phyloP scores from a whole-genome alignment of 2,329 filamentous ascomycete genomes.

The Aspergillus sp. region DNA sequence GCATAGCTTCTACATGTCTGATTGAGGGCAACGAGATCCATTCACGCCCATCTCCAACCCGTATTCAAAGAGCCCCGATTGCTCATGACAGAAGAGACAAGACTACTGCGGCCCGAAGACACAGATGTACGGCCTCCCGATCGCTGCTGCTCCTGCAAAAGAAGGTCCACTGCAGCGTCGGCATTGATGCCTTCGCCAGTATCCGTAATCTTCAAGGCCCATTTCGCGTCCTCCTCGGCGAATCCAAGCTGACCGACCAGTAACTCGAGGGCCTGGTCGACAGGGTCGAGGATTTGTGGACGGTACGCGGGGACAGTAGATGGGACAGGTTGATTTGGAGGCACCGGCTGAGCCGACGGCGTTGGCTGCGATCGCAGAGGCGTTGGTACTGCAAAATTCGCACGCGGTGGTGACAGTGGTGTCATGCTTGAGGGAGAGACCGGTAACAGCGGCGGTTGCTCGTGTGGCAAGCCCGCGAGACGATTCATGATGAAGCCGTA shows the following conservation, averaged over 20 bases:
- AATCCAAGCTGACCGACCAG: slow-evolving; percentile 62
- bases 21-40: too few relatives aligned
- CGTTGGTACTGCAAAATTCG: not conserved
- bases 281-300: slow-evolving; percentile 49
- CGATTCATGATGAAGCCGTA: slow-evolving; percentile 37
- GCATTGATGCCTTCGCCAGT: slow-evolving; percentile 58
- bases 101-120: slow-evolving; percentile 7
- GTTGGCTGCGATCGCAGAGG: not conserved
- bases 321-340: not conserved
- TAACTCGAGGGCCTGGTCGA: slow-evolving; percentile 55
- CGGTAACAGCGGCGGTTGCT: slow-evolving; percentile 13
- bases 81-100: slow-evolving; percentile 26
- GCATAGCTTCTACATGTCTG: too few relatives aligned
- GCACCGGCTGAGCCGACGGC: not conserved
- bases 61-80: slow-evolving; percentile 25
- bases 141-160: slow-evolving; percentile 44
- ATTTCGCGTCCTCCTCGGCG: slow-evolving; percentile 52
- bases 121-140: not conserved
- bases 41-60: slow-evolving; percentile 42
- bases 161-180: slow-evolving; percentile 56
- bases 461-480: slow-evolving; percentile 25
- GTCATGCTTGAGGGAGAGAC: slow-evolving; percentile 20
- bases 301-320: slow-evolving; percentile 1
- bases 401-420: not conserved
- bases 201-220: slow-evolving; percentile 60